phyloP scores from a whole-genome alignment of 495 filamentous ascomycete species.

The Podospora sp. region DNA sequence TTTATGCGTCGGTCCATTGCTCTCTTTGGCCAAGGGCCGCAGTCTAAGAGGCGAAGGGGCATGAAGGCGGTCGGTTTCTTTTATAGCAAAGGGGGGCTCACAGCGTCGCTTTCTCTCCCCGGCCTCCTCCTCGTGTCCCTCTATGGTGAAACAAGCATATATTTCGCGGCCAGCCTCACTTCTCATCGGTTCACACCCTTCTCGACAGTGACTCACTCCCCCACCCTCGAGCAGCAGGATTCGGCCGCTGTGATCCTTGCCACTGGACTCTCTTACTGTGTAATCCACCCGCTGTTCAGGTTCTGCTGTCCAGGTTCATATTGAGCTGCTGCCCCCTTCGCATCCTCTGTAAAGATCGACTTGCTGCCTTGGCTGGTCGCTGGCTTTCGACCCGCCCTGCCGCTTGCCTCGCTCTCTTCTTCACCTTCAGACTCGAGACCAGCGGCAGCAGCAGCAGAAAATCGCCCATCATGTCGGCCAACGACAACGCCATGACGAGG shows the following conservation, averaged over 20 bases:
- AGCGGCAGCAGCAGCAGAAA: slow-evolving; percentile 1
- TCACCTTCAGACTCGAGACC: slow-evolving; percentile 4
- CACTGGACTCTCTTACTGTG: slow-evolving; percentile 20
- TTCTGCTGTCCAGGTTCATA: slow-evolving; percentile 31
- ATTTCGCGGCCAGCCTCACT: slow-evolving; percentile 33
- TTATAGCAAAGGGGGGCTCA: not conserved
- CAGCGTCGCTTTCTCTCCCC: slow-evolving; percentile 10
- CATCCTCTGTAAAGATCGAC: slow-evolving; percentile 1
- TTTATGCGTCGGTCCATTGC: not conserved
- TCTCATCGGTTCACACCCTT: slow-evolving; percentile 22
- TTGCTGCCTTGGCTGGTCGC: slow-evolving; percentile 28
- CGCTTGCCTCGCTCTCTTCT: not conserved
- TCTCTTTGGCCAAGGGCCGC: not conserved
- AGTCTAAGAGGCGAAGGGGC: not conserved
- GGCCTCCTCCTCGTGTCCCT: slow-evolving; percentile 17
- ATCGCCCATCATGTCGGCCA: slow-evolving; percentile 46
- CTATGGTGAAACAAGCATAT: slow-evolving; percentile 36
- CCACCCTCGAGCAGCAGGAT: slow-evolving; percentile 29
- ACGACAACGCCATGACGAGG: slow-evolving; percentile 56
- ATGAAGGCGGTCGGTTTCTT: not conserved
- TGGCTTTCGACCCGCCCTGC: slow-evolving; percentile 26
- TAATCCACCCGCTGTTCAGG: slow-evolving; percentile 17
- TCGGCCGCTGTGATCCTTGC: slow-evolving; percentile 34
- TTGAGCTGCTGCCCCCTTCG: slow-evolving; percentile 27
- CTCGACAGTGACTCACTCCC: slow-evolving; percentile 38